Base-by-base conservation (phyloP, 73 alveolate genomes). In the Effrenium voratum region DNA sequence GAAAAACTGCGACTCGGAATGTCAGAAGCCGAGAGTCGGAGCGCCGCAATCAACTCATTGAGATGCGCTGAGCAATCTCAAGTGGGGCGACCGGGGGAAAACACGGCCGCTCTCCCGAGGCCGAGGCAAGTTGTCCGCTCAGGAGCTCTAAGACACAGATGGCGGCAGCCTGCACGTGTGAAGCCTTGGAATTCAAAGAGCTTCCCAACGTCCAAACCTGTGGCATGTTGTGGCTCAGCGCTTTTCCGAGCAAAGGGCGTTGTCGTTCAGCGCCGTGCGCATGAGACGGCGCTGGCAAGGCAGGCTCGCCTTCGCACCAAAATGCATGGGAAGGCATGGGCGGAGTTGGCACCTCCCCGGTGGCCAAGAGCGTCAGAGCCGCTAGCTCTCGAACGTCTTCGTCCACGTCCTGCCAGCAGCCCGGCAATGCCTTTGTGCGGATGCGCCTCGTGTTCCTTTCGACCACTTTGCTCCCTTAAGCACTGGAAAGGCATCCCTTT, bases 361-460 rank as follows among this genome's bases (percentile, higher is more conserved):
- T 75, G 19, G 59, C 8, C 44, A 90, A 55, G 86, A 90, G 57
- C 30, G 97, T 90, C 57, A 46, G 55, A 50, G 97, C 97, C 44
- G 97, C 97, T 41, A 90, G 55, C 88, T 90, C 97, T 2, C 97
- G 86, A 22, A 90, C 97, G 15, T 90, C 97, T 44, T 90, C 88
- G 97, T 90, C 97, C 75, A 68, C 97, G 55, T 90, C 97, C 97
- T 90, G 97, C 41, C 5, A 1, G 34, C n/a, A 15, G n/a, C 49
- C 34, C 77, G 40, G 77, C 59, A 10, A 38, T 24, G 40, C 0
- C 8, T 55, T 38, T 36, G 81, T 70, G 59, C 59, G 34, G 32
- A 59, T 24, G 8, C 22, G 73, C 73, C 30, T 57, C 72, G n/a
- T 24, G 72, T 57, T n/a, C n/a, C n/a, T n/a, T n/a, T n/a, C n/a